A percentile compares a stretch with the other conserved stretches of the same genome.
These are phyloP conservation scores for Colletotrichum tropicale DNA, from an alignment of 2,329 filamentous ascomycete species.

Conservation along the genomic window DNA sequence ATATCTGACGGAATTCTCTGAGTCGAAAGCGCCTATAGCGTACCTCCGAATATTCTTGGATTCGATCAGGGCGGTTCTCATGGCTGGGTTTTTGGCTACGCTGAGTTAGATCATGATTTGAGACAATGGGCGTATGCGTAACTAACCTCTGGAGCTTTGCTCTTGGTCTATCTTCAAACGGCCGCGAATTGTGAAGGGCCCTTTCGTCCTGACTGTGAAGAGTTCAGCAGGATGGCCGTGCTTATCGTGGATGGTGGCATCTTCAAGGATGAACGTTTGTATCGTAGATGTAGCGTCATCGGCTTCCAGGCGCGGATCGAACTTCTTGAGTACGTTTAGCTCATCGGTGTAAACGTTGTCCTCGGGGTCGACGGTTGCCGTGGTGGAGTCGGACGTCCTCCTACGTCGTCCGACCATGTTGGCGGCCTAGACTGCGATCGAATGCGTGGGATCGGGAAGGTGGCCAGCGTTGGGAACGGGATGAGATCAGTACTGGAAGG, in stretches of 20 bases:
- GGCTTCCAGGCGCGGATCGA: background rate
- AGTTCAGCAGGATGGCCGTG: constrained; percentile 63
- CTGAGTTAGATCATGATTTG: background rate
- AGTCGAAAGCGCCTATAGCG: constrained; percentile 57
- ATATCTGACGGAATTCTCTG: constrained; percentile 39
- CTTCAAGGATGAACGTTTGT: constrained; percentile 19
- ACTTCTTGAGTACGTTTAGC: constrained; percentile 35
- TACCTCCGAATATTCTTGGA: constrained; percentile 54
- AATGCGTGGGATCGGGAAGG: too few species aligned
- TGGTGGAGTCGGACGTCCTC: constrained; percentile 48
- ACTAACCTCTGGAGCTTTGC: constrained; percentile 47
- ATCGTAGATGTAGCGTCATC: background rate
- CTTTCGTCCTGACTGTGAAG: constrained; percentile 62
- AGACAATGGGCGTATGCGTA: too few species aligned
- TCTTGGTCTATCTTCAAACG: constrained; percentile 49
- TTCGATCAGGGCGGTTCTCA: constrained; percentile 50
- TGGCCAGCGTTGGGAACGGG: background rate
- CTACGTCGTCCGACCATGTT: constrained; percentile 44
- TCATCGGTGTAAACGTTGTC: constrained; percentile 36
- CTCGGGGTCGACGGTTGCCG: constrained; percentile 44
- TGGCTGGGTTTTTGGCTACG: constrained; percentile 36
- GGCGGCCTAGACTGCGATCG: background rate
- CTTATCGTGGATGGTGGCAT: constrained; percentile 63
- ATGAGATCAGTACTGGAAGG: background rate
- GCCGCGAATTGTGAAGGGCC: constrained; percentile 67